A percentile compares a stretch with the other conserved stretches of the same genome.
Conservation (phyloP, 176 grass and related monocot genomes). For the Rhynchospora breviuscula region DNA sequence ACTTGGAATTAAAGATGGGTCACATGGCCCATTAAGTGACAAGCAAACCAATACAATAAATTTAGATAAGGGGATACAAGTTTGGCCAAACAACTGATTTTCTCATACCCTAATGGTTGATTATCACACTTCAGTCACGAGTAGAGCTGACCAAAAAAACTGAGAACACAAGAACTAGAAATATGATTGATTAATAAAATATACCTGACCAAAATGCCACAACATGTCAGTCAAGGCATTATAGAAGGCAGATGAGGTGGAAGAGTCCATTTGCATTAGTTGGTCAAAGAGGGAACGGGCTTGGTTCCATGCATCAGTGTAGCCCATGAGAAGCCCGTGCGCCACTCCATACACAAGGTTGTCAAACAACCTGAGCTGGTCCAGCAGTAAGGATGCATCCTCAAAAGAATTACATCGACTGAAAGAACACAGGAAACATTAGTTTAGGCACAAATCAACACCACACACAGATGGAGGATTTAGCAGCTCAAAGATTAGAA, state of each 20-base stretch:
- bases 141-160: not conserved
- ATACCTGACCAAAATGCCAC: constrained; percentile 99
- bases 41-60: not conserved
- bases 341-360: constrained; percentile 89
- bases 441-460: not conserved
- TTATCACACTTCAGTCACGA: not conserved
- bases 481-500: not conserved
- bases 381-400: constrained; percentile 91
- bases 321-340: constrained; percentile 82
- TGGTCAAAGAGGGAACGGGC: constrained; percentile 68
- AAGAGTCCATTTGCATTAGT: constrained; percentile 67
- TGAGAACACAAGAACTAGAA: not conserved
- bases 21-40: not conserved
- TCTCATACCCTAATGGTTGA: not conserved
- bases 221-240: constrained; percentile 98
- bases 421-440: constrained; percentile 26
- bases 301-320: constrained; percentile 69
- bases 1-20: not conserved
- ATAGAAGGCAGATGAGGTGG: constrained; percentile 96
- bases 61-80: not conserved
- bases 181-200: not conserved
- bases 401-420: constrained; percentile 91
- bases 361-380: constrained; percentile 94
- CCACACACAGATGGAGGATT: not conserved
- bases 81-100: not conserved